Base-by-base conservation (phyloP, 441 rosid species). In the Eutrema salsugineum region DNA sequence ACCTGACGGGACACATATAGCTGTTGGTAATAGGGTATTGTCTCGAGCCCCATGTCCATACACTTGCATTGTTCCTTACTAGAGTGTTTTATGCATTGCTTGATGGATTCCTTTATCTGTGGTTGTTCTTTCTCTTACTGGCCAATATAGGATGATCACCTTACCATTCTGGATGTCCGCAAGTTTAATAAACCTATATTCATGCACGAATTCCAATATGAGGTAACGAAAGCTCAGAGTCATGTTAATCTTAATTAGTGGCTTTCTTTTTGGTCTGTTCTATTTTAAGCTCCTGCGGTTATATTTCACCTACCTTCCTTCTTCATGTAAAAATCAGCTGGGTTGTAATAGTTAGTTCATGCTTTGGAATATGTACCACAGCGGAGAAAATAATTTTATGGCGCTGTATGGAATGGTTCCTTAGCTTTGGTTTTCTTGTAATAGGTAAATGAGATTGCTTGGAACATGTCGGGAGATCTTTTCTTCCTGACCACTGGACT, bases 391-490 rank as follows among this genome's bases (percentile, higher is more conserved):
- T 27, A 2, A 19, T 5, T 8, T 20, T 63, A 33, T 70, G 15
- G 10, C 27, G 19, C 17, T 44, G 6, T 59, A 36, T 59, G 30
- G 50, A 71, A 27, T 15, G 15, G 51, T 66, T 32, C 22, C 55
- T 61, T 55, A 66, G 20, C 24, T 61, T 66, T 33, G 2, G 10
- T 42, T 22, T 64, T 73, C 54, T 72, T 76, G 65, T 42, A 33
- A 60, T 76, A 94, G 98, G 99, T 94, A 28, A 94, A 94, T 81
- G 99, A 94, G 79, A 94, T 94, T 77, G 94, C 99, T 57, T 94
- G 98, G 99, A 84, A 94, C 83, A 90, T 84, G 87, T 82, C 94
- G 8, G 97, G 99, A 77, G 97, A 92, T 76, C 85, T 85, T 81
- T 92, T 92, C 88, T 87, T 94, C 83, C 79, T 94, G 85, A 94